Evolutionary conservation across 202 grass and related monocot genomes (phyloP).

Genomic region (Schoenoplectus triqueter): DNA sequence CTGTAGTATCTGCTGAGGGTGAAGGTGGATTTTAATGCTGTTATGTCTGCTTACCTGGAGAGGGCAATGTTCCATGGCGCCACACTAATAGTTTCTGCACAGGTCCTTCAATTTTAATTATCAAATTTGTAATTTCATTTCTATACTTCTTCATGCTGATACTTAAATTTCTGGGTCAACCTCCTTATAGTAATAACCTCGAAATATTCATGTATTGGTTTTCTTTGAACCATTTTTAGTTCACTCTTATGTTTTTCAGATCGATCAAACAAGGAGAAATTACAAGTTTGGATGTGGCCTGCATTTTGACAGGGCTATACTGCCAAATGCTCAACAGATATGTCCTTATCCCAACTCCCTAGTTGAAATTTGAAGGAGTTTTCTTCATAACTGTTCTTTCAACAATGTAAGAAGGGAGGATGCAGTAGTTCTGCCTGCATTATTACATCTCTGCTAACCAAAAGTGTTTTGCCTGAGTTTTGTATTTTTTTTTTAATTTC

Average conservation of each 20-base stretch:
- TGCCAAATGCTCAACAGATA: neutral
- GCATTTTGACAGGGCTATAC: neutral
- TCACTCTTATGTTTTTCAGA: neutral
- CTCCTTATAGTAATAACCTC: neutral
- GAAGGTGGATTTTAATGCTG: slow-evolving; percentile 66
- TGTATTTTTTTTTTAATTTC: neutral
- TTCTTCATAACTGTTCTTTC: no score
- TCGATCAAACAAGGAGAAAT: neutral
- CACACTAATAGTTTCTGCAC: slow-evolving; percentile 70
- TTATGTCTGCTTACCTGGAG: slow-evolving; percentile 69
- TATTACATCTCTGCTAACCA: neutral
- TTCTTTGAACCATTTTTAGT: no score
- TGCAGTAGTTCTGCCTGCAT: neutral
- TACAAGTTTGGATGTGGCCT: neutral
- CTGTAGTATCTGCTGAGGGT: slow-evolving; percentile 69
- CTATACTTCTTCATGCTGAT: neutral
- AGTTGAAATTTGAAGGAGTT: no score
- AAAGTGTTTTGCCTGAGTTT: neutral
- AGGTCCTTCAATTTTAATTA: slow-evolving; percentile 49
- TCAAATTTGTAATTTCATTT: neutral
- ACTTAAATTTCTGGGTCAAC: neutral
- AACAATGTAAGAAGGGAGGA: no score
- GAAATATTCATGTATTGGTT: no score
- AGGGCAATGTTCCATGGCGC: slow-evolving; percentile 46
- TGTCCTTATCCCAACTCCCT: no score